Conservation (phyloP, 2,329 filamentous ascomycete species). For the Aureobasidium melanogenum region DNA sequence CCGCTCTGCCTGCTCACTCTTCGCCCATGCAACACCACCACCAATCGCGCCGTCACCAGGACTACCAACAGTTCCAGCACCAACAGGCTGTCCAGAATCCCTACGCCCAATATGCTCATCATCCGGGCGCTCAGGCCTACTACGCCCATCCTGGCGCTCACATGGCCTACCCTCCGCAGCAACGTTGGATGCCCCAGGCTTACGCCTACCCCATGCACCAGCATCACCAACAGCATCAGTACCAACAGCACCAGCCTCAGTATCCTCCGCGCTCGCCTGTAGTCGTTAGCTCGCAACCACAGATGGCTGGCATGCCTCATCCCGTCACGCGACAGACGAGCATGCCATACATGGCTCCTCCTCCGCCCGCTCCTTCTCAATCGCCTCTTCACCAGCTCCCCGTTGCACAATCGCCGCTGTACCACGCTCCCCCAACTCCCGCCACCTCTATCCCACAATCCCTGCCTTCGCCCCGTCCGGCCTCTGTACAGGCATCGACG, state of each 20-base stretch:
- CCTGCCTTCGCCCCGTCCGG: slow-evolving; percentile 21
- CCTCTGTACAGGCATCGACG: slow-evolving; percentile 25
- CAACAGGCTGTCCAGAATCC: slow-evolving; percentile 30
- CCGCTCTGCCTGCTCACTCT: slow-evolving; percentile 25
- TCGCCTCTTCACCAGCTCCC: slow-evolving; percentile 10
- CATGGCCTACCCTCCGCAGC: slow-evolving; percentile 29
- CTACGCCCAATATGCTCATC: slow-evolving; percentile 26
- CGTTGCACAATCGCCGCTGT: slow-evolving; percentile 6
- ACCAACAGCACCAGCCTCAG: slow-evolving; percentile 23
- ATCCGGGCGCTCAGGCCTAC: slow-evolving; percentile 27
- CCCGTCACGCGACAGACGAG: slow-evolving; percentile 30
- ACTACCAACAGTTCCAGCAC: slow-evolving; percentile 28
- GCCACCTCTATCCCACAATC: slow-evolving; percentile 29
- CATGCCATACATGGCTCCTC: slow-evolving; percentile 14
- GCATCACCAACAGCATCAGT: slow-evolving; percentile 21
- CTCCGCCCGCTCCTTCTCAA: slow-evolving; percentile 14
- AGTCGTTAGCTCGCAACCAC: slow-evolving; percentile 37
- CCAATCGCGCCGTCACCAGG: slow-evolving; percentile 31
- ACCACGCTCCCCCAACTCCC: slow-evolving; percentile 11
- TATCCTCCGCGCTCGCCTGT: slow-evolving; percentile 33
- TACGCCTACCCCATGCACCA: slow-evolving; percentile 29
- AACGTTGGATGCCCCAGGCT: slow-evolving; percentile 27
- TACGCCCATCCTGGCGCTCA: slow-evolving; percentile 32
- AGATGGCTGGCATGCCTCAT: slow-evolving; percentile 36
- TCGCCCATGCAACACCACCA: slow-evolving; percentile 16